Evolutionary conservation across 2,329 filamentous ascomycete genomes (phyloP).

Genomic region (Lachnellula arida): DNA sequence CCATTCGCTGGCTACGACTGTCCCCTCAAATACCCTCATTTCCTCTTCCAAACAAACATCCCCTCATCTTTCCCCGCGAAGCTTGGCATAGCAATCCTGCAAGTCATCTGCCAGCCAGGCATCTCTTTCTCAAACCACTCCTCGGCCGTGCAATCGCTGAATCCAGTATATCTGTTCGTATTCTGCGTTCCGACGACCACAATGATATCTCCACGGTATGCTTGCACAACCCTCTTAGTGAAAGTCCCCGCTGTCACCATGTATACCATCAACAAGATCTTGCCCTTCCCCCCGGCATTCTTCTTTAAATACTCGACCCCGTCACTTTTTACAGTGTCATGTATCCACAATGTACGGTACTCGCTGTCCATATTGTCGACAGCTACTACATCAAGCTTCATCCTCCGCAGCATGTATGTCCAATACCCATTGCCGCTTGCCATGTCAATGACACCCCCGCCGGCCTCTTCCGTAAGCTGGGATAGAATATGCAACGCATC

Average conservation of each 20-base stretch:
- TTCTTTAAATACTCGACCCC: conserved; percentile 53
- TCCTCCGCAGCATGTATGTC: conserved; percentile 63
- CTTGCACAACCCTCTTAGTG: conserved; percentile 55
- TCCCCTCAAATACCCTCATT: not conserved
- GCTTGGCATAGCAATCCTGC: conserved; percentile 65
- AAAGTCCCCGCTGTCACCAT: conserved; percentile 63
- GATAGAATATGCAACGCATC: conserved; percentile 59
- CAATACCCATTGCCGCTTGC: conserved; percentile 73
- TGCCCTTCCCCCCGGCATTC: conserved; percentile 45
- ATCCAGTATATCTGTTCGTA: conserved; percentile 67
- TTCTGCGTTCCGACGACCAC: conserved; percentile 75
- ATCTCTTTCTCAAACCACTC: conserved; percentile 60
- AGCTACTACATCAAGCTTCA: conserved; percentile 50
- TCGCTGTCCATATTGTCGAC: conserved; percentile 64
- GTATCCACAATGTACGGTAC: conserved; percentile 66
- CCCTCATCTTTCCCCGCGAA: conserved; percentile 76
- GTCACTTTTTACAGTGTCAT: conserved; percentile 59
- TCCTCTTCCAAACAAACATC: conserved; percentile 52
- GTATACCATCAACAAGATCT: conserved; percentile 67
- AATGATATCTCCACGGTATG: conserved; percentile 59
- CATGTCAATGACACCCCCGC: conserved; percentile 57
- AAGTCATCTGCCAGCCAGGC: conserved; percentile 52
- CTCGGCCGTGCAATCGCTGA: conserved; percentile 58
- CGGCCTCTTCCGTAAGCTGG: conserved; percentile 38
- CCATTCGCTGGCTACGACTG: too few species aligned